Base-by-base conservation (phyloP, 2,329 filamentous ascomycete genomes). In the Passalora sequoiae region DNA sequence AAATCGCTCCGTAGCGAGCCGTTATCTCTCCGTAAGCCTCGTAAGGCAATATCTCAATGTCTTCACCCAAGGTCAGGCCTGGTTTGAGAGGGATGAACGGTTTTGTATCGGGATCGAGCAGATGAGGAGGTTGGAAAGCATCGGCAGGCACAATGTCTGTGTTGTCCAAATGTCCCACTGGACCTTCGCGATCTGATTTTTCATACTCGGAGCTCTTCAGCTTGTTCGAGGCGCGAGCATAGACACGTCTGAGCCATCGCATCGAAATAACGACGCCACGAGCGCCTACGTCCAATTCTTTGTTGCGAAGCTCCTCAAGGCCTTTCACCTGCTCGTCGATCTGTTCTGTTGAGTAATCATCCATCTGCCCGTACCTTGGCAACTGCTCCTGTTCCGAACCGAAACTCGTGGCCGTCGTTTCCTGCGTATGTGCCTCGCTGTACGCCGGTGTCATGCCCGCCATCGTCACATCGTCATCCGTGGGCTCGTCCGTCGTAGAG, bases 121-220 rank as follows among this genome's bases (percentile, higher is more conserved):
- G 46, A 15, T 54, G 42, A 10, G 57, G 54, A 12, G 48, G 46
- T 0, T 50, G 38, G 40, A 61, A 64, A 3, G 47, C 64, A 36
- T 55, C 58, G n/a, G 50, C 42, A 6, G 52, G 45, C 39, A 89
- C 80, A 47, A 96, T 81, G 60, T 89, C 84, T 0, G 84, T 81
- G 61, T 96, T 96, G 70, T 96, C 88, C 22, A 97, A 77, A 0
- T 86, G 85, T 1, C 89, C 89, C 43, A 92, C 76, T 4, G 79
- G 75, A 5, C 77, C 78, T 45, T 82, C 75, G 8, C 72, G 61
- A 7, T 76, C 75, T n/a, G 73, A 68, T 50, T 85, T 84, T 47
- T 75, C 70, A 28, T 68, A 69, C 39, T 77, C 74, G 49, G 75
- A 72, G 15, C 72, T 73, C 39, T 74, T 67, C 44, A 77, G 74